A percentile compares a stretch with the other conserved stretches of the same genome.
Evolutionary conservation across 306 rosid species (phyloP).

Genomic region (Phaseolus lunatus): DNA sequence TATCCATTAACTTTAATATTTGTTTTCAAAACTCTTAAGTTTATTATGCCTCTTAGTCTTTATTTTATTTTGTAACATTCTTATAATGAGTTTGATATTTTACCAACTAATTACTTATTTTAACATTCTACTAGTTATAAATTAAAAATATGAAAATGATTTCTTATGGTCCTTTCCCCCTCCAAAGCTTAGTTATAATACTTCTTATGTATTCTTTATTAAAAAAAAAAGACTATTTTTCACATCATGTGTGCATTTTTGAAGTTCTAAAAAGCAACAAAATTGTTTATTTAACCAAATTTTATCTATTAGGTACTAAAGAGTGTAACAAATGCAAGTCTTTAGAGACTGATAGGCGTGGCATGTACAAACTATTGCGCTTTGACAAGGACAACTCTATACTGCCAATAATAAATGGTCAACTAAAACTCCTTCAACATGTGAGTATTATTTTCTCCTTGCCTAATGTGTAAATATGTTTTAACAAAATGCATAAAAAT

Average conservation of each 20-base stretch:
- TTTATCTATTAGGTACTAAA: constrained; percentile 43
- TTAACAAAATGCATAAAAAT: not conserved
- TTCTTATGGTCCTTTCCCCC: not conserved
- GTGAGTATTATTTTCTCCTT: constrained; percentile 42
- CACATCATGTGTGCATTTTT: not conserved
- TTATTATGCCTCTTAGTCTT: not conserved
- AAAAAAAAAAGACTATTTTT: not conserved
- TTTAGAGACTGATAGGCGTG: constrained; percentile 47
- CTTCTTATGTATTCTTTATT: not conserved
- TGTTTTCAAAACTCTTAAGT: not conserved
- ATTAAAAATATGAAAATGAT: not conserved
- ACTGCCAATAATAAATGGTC: constrained; percentile 41
- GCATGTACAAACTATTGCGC: constrained; percentile 47
- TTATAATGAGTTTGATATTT: not conserved
- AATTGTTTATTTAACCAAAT: not conserved
- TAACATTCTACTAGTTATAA: not conserved
- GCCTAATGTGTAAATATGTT: not conserved
- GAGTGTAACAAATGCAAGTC: constrained; percentile 39
- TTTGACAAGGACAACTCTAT: constrained; percentile 42
- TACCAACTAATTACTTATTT: constrained; percentile 3
- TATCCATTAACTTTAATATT: not conserved
- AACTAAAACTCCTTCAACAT: constrained; percentile 49
- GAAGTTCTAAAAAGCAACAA: not conserved
- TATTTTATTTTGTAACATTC: not conserved
- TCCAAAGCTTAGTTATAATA: no score